These are phyloP conservation scores for Leptographium procerum DNA, from an alignment of 2,329 filamentous ascomycete species.

Conservation along the genomic window DNA sequence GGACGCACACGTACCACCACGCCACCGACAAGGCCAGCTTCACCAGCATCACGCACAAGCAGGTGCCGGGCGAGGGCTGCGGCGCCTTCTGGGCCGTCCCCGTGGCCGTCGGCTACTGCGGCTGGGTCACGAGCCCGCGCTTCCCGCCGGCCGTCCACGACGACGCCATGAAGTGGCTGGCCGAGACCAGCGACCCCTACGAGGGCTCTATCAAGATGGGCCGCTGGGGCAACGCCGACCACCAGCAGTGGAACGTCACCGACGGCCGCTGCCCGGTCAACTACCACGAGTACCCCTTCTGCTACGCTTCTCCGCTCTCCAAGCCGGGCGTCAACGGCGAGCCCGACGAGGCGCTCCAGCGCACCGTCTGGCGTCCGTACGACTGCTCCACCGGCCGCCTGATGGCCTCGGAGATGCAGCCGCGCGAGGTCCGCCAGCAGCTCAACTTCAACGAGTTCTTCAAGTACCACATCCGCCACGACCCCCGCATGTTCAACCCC, in stretches of 20 bases:
- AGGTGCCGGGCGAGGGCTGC: constrained; percentile 12
- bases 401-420: not conserved
- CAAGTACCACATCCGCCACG: not conserved
- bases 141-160: constrained; percentile 4
- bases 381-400: constrained; percentile 6
- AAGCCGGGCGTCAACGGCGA: not conserved
- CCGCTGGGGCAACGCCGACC: not conserved
- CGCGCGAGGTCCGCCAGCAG: constrained; percentile 7
- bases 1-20: constrained; percentile 7
- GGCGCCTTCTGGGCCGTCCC: constrained; percentile 13
- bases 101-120: constrained; percentile 7
- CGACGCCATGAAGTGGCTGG: constrained; percentile 1
- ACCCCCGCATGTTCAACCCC: constrained; percentile 8
- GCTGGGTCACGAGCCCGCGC: constrained; percentile 7
- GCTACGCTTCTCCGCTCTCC: constrained; percentile 2
- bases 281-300: constrained; percentile 9
- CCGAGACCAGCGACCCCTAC: not conserved
- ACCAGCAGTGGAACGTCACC: constrained; percentile 5
- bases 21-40: constrained; percentile 5
- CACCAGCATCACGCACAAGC: constrained; percentile 6
- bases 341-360: constrained; percentile 4
- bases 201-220: constrained; percentile 3
- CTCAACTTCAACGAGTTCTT: constrained; percentile 10
- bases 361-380: constrained; percentile 7
- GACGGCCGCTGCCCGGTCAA: constrained; percentile 8